Percentiles rank a stretch among this genome's conserved stretches.
Conservation (phyloP, 306 rosid species). For the Oemleria cerasiformis region DNA sequence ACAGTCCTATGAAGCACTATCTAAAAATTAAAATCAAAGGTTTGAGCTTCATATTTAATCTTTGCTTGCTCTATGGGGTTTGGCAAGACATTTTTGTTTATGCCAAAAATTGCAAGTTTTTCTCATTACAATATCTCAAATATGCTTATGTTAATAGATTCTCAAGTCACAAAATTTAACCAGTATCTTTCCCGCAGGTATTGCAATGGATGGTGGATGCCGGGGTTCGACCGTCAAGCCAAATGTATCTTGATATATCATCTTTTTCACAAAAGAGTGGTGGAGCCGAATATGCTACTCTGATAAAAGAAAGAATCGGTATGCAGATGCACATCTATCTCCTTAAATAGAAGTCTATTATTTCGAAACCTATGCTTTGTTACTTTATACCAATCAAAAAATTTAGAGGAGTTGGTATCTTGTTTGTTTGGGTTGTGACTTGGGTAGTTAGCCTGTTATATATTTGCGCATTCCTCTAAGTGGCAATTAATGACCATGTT, state of each 20-base stretch:
- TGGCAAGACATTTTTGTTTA: neutral
- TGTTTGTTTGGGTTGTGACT: neutral
- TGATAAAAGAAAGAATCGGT: conserved; percentile 76
- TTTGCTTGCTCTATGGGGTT: neutral
- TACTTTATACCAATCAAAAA: neutral
- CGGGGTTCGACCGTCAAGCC: conserved; percentile 65
- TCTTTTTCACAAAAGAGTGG: conserved; percentile 60
- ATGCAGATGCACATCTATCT: conserved; percentile 27
- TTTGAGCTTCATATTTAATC: neutral
- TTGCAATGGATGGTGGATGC: conserved; percentile 93
- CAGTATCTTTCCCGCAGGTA: conserved; percentile 45
- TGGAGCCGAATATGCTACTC: conserved; percentile 65
- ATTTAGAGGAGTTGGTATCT: neutral
- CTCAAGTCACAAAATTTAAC: neutral
- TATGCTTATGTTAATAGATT: neutral
- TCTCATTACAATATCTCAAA: neutral
- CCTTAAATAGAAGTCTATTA: conserved; percentile 3
- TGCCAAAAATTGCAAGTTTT: neutral
- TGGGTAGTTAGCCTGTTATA: neutral
- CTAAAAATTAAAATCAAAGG: neutral
- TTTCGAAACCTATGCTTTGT: neutral
- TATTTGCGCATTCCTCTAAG: neutral
- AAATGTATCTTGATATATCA: conserved; percentile 63
- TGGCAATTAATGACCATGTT: neutral
- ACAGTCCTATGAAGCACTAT: neutral